A percentile compares a stretch with the other conserved stretches of the same genome.
These are phyloP conservation scores for Cladosporium sp. DNA, from an alignment of 2,329 filamentous ascomycete species.

Conservation along the genomic window DNA sequence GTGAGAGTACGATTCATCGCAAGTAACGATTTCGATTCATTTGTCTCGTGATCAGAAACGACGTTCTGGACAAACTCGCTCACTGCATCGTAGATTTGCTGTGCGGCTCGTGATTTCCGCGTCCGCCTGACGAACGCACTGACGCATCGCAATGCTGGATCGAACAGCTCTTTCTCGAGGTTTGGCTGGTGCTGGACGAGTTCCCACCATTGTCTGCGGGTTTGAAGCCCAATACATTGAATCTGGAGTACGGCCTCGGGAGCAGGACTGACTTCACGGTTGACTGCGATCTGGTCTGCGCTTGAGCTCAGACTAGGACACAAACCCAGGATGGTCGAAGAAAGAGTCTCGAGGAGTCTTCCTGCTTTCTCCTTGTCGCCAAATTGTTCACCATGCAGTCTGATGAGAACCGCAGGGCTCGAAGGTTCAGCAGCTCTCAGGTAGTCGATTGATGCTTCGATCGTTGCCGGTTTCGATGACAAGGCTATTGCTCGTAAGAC, in stretches of 20 bases:
- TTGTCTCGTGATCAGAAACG: not conserved
- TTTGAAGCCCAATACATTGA: slow-evolving; percentile 59
- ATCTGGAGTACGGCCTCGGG: slow-evolving; percentile 59
- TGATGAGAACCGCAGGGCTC: slow-evolving; percentile 58
- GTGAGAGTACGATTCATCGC: slow-evolving; percentile 16
- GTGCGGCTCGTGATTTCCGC: not conserved
- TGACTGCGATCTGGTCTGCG: slow-evolving; percentile 55
- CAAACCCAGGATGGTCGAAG: slow-evolving; percentile 61
- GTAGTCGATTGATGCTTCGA: slow-evolving; percentile 55
- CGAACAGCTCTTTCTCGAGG: slow-evolving; percentile 55
- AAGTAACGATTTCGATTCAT: not conserved
- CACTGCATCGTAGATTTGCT: not conserved
- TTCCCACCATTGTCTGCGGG: slow-evolving; percentile 63
- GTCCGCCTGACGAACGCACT: slow-evolving; percentile 47
- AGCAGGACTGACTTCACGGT: slow-evolving; percentile 52
- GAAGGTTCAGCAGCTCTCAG: slow-evolving; percentile 51
- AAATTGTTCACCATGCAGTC: slow-evolving; percentile 43
- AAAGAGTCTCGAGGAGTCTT: slow-evolving; percentile 63
- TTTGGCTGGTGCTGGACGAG: slow-evolving; percentile 58
- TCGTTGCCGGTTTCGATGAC: slow-evolving; percentile 55
- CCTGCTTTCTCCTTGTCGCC: slow-evolving; percentile 54
- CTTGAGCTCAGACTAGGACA: slow-evolving; percentile 63
- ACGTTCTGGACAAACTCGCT: not conserved
- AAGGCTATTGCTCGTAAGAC: slow-evolving; percentile 60
- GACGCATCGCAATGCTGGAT: slow-evolving; percentile 44